phyloP scores from a whole-genome alignment of 352 stramenopile species.

The Blastocystis sp. region DNA sequence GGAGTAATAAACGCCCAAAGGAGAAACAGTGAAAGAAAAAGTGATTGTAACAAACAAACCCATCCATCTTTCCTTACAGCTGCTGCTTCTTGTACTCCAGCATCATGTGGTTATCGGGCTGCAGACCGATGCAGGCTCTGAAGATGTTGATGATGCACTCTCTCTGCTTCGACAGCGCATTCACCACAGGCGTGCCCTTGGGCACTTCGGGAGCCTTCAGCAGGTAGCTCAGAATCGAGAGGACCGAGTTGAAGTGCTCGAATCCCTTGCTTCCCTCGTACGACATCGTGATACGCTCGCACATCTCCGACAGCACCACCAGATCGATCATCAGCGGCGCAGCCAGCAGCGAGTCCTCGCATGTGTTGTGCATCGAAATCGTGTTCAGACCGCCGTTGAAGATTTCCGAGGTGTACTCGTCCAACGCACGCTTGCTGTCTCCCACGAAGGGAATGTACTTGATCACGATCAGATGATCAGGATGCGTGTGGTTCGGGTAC shows the following conservation, averaged over 20 bases:
- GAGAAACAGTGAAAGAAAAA: too few species aligned
- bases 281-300: conserved; percentile 84
- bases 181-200: conserved; percentile 91
- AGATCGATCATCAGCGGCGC: conserved; percentile 94
- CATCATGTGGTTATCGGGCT: conserved; percentile 92
- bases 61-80: neutral
- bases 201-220: conserved; percentile 94
- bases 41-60: conserved; percentile 12
- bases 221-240: conserved; percentile 94
- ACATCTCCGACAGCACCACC: conserved; percentile 89
- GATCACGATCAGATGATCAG: conserved; percentile 97
- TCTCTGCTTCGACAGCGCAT: conserved; percentile 91
- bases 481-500: conserved; percentile 92
- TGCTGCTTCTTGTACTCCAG: conserved; percentile 78
- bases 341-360: conserved; percentile 93
- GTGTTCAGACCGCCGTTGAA: conserved; percentile 99
- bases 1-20: too few species aligned
- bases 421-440: conserved; percentile 96
- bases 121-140: conserved; percentile 86
- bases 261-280: conserved; percentile 73
- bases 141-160: conserved; percentile 95
- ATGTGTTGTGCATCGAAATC: conserved; percentile 99
- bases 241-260: conserved; percentile 88
- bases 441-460: conserved; percentile 98
- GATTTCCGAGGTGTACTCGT: conserved; percentile 98